Evolutionary conservation across 73 alveolate genomes (phyloP), one percentile per base, ranked within the genome.

Genomic region (Uronychia setigera): DNA sequence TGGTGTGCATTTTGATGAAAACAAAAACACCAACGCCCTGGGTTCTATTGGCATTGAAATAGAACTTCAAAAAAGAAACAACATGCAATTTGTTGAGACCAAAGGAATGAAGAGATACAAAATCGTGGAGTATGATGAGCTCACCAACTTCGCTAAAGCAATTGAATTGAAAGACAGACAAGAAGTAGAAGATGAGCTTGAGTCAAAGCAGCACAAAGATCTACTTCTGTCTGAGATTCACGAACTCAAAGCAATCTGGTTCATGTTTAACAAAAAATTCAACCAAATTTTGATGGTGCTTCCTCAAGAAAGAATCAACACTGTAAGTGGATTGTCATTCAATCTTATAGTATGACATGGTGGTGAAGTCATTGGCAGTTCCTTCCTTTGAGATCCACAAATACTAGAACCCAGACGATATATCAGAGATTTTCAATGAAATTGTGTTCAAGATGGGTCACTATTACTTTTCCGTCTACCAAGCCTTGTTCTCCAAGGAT

Each of bases 1-100:
- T 29, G 94, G 94, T 0, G 94, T 88, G 31, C 94, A 88, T 35
- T 88, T 88, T 35, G 34, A 13, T 27, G 34, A 76, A 25, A 88
- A 88, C 77, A 84, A 87, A 31, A 84, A 83, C 82, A 29, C 31
- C 14, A 77, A 88, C 60, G 94, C 94, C 11, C 31, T 57, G 31
- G 87, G 33, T n/a, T n/a, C 94, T 9, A 81, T 88, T 27, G 95
- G 92, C 32, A 84, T 89, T 60, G 95, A 89, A 32, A 84, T 89
- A 0, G 95, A 84, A 35, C 60, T 89, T 0, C 60, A 59, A 11
- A 83, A 82, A 80, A 31, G 87, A 29, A 76, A 82, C 79, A 88
- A 88, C 81, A 78, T 89, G 83, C 74, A 85, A 1, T 33, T 84
- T 26, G 92, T 89, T 0, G 92, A 89, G 76, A 34, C 90, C 35